Percentiles rank a stretch among this genome's conserved stretches.
phyloP scores from a whole-genome alignment of 2,329 filamentous ascomycete species.

The Verticillium nubilum region DNA sequence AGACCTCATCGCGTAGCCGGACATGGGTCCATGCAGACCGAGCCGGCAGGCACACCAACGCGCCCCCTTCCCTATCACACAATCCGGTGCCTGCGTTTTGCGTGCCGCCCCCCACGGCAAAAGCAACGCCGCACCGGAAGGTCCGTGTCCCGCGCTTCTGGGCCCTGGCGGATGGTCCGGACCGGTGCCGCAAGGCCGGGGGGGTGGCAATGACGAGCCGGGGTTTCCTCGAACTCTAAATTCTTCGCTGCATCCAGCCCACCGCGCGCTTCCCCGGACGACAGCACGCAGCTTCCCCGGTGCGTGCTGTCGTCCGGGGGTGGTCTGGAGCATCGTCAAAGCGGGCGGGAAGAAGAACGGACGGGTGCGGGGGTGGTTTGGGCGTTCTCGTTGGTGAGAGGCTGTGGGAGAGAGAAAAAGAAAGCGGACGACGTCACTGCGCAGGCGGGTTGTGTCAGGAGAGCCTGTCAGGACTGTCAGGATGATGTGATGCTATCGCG shows the following conservation, averaged over 20 bases:
- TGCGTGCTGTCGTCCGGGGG: neutral
- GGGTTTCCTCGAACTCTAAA: neutral
- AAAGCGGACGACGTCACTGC: neutral
- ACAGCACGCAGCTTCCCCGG: too few relatives aligned
- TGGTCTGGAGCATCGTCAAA: neutral
- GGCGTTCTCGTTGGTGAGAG: neutral
- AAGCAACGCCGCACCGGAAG: neutral
- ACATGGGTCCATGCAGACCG: neutral
- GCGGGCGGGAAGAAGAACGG: neutral
- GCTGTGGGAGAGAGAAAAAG: neutral
- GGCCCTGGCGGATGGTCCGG: neutral
- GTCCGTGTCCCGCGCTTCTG: neutral
- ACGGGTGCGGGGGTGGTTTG: neutral
- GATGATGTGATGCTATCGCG: neutral
- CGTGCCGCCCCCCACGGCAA: neutral
- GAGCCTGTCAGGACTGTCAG: neutral
- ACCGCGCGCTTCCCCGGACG: too few relatives aligned
- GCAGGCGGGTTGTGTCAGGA: neutral
- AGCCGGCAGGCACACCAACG: neutral
- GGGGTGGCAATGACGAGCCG: neutral
- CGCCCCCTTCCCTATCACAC: neutral
- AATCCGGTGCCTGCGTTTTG: neutral
- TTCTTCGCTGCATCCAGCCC: neutral
- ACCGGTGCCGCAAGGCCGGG: neutral
- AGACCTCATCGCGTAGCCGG: neutral